Evolutionary conservation across 208 protist species (phyloP).

Genomic region (Crithidia brevicula): DNA sequence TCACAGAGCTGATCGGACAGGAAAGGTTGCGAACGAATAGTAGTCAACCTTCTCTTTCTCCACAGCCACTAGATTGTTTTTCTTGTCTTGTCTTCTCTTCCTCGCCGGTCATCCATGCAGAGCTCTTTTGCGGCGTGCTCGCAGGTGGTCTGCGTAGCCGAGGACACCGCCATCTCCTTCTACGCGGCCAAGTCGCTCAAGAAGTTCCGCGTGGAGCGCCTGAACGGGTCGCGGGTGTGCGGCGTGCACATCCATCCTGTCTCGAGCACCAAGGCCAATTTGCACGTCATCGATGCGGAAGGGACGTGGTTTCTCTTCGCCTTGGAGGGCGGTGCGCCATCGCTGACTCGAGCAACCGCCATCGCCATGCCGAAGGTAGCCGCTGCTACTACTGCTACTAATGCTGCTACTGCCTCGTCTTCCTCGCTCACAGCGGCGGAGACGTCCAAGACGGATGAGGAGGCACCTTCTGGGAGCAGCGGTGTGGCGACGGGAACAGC

Average conservation of each 20-base stretch:
- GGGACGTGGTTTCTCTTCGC: slow-evolving; percentile 68
- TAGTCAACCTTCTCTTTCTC: too few species aligned
- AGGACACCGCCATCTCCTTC: slow-evolving; percentile 81
- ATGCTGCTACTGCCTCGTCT: not conserved
- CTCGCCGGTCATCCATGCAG: slow-evolving; percentile 20
- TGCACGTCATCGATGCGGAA: slow-evolving; percentile 83
- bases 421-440: not conserved
- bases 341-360: slow-evolving; percentile 10
- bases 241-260: slow-evolving; percentile 48
- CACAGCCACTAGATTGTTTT: not conserved
- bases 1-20: too few species aligned
- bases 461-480: not conserved
- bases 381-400: not conserved
- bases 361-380: slow-evolving; percentile 15
- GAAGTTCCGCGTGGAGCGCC: slow-evolving; percentile 85
- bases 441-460: not conserved
- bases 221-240: slow-evolving; percentile 69
- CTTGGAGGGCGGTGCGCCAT: slow-evolving; percentile 36
- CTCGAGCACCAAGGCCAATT: slow-evolving; percentile 22
- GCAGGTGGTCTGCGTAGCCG: slow-evolving; percentile 79
- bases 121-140: slow-evolving; percentile 73
- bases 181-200: slow-evolving; percentile 79
- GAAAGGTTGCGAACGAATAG: too few species aligned
- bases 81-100: not conserved
- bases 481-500: too few species aligned